These are phyloP conservation scores for Suhomyces ambrosiae DNA, from an alignment of 1,139 yeast species.

Conservation along the genomic window DNA sequence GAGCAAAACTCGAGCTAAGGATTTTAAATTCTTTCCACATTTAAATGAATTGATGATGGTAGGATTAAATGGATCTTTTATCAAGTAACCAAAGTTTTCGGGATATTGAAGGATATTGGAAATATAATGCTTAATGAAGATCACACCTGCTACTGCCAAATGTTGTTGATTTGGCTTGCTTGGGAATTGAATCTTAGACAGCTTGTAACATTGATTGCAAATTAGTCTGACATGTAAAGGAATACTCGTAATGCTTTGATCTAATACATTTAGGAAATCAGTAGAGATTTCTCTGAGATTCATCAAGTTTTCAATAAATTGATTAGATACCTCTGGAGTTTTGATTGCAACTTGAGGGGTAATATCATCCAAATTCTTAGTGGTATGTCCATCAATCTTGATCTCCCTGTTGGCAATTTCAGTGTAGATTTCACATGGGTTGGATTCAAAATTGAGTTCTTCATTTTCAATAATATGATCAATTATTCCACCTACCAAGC, in stretches of 20 bases:
- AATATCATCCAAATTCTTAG: slow-evolving; percentile 28
- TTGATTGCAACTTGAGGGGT: slow-evolving; percentile 75
- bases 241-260: slow-evolving; percentile 42
- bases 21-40: slow-evolving; percentile 54
- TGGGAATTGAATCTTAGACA: slow-evolving; percentile 49
- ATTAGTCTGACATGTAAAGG: slow-evolving; percentile 64
- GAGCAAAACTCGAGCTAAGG: slow-evolving; percentile 59
- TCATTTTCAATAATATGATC: slow-evolving; percentile 55
- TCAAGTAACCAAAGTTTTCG: slow-evolving; percentile 57
- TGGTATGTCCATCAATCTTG: slow-evolving; percentile 43
- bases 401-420: slow-evolving; percentile 51
- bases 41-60: slow-evolving; percentile 22
- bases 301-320: slow-evolving; percentile 75
- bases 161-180: slow-evolving; percentile 54
- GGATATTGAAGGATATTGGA: slow-evolving; percentile 70
- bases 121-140: slow-evolving; percentile 64
- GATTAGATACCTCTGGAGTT: slow-evolving; percentile 66
- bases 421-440: slow-evolving; percentile 69
- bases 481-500: slow-evolving; percentile 54
- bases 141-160: slow-evolving; percentile 68
- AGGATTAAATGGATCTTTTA: slow-evolving; percentile 35
- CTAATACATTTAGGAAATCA: slow-evolving; percentile 50
- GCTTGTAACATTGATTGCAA: slow-evolving; percentile 34
- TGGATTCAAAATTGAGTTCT: slow-evolving; percentile 71
- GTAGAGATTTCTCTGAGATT: slow-evolving; percentile 70